Evolutionary conservation across 139 green algal genomes (phyloP), one percentile per base, ranked within the genome.

Genomic region (Chlorella vulgaris): DNA sequence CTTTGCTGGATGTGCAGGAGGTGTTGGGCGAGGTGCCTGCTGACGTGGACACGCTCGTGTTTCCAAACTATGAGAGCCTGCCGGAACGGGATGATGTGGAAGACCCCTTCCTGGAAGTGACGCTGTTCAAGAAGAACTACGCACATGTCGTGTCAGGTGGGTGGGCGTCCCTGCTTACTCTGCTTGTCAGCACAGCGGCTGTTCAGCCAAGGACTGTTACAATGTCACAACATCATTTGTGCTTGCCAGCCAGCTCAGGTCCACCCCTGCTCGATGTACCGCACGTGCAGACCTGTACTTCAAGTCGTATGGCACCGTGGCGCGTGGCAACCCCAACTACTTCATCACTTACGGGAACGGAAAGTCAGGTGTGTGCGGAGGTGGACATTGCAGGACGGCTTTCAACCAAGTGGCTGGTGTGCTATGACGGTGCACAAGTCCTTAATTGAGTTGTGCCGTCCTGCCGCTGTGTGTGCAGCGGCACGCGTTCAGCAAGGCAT

Each of bases 91-190:
- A 90, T 21, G 81, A 92, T 55, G 84, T 96, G 29, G 63, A 35
- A 18, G 86, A 95, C 55, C 93, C 92, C 28, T 94, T 95, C 80
- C 82, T 69, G 28, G 86, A 96, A 83, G 93, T 96, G 2, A 93
- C 93, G 13, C 78, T 96, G 58, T 96, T 96, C 80, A 96, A 96
- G 85, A 88, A 86, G 61, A 96, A 94, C 67, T 96, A 88, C 63
- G 71, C 88, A 19, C 93, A 96, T 69, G 93, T 96, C 19, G 65
- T 89, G 50, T 86, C 80, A 43, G 69, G 80, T 83, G 78, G 7
- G 77, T 24, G 31, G 58, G 58, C 21, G 58, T 19, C 7, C 62
- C n/a, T 40, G 62, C 55, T 65, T 15, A n/a, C n/a, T n/a, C n/a
- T n/a, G n/a, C n/a, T n/a, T 55, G 47, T 55, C 47, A 24, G 47